A percentile compares a stretch with the other conserved stretches of the same genome.
Conservation (phyloP, 2,329 filamentous ascomycete species). For the Chaetomium olivaceum region DNA sequence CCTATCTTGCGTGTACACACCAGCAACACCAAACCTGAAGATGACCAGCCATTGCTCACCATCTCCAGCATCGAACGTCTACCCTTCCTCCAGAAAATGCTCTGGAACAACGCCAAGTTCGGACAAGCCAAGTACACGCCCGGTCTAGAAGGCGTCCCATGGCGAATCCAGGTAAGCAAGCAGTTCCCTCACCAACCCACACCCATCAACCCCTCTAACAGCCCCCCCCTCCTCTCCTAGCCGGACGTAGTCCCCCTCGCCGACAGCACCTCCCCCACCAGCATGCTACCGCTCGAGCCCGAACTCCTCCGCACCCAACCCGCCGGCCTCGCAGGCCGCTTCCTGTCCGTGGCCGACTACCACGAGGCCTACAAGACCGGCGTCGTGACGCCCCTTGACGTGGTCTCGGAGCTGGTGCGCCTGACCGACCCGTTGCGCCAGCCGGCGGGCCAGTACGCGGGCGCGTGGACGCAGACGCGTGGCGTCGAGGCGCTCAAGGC, state of each 20-base stretch:
- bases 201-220: not conserved
- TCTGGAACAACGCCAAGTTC: slow-evolving; percentile 71
- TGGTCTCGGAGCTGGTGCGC: slow-evolving; percentile 70
- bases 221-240: slow-evolving; percentile 38
- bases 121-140: slow-evolving; percentile 49
- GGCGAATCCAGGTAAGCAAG: slow-evolving; percentile 49
- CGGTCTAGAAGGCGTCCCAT: slow-evolving; percentile 47
- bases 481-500: slow-evolving; percentile 64
- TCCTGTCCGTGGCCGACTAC: slow-evolving; percentile 74
- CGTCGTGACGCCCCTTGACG: slow-evolving; percentile 68
- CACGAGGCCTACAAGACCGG: slow-evolving; percentile 72
- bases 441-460: slow-evolving; percentile 61
- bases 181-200: not conserved
- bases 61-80: slow-evolving; percentile 57
- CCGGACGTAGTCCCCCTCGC: slow-evolving; percentile 58
- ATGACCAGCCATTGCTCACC: not conserved
- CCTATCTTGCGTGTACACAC: not conserved
- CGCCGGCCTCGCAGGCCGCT: slow-evolving; percentile 49
- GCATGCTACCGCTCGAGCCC: slow-evolving; percentile 45
- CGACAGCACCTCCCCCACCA: slow-evolving; percentile 35
- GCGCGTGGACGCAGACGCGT: slow-evolving; percentile 71
- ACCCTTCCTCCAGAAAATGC: slow-evolving; percentile 60
- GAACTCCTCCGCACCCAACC: slow-evolving; percentile 46
- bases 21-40: not conserved
- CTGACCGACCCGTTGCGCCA: slow-evolving; percentile 63